These are phyloP conservation scores for Ramaria rubella DNA, from an alignment of 768 basidiomycete species.

Conservation along the genomic window DNA sequence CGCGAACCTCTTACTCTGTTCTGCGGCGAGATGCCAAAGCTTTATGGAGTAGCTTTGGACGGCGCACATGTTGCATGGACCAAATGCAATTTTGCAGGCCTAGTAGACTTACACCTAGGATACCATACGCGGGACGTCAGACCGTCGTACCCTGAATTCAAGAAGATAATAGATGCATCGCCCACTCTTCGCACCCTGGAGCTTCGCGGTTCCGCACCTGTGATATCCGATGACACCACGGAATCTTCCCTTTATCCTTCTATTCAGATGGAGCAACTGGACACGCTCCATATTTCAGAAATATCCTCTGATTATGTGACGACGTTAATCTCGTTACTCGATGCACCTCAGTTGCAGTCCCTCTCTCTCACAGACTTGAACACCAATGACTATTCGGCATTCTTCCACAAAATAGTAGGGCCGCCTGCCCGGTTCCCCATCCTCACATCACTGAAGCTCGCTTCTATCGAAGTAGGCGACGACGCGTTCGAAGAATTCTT, in stretches of 20 bases:
- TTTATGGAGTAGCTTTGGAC: slow-evolving; percentile 48
- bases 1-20: slow-evolving; percentile 42
- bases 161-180: slow-evolving; percentile 43
- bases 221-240: background rate
- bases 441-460: slow-evolving; percentile 7
- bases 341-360: slow-evolving; percentile 30
- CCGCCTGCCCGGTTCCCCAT: slow-evolving; percentile 38
- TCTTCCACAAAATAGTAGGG: slow-evolving; percentile 49
- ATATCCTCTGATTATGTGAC: slow-evolving; percentile 5
- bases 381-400: slow-evolving; percentile 42
- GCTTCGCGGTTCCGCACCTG: slow-evolving; percentile 55
- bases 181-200: slow-evolving; percentile 48
- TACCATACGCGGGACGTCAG: slow-evolving; percentile 60
- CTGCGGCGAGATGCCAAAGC: slow-evolving; percentile 44
- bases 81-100: slow-evolving; percentile 33
- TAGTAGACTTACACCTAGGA: slow-evolving; percentile 51
- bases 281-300: background rate
- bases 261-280: background rate
- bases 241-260: background rate
- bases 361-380: slow-evolving; percentile 51
- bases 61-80: slow-evolving; percentile 68
- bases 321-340: background rate
- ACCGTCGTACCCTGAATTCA: slow-evolving; percentile 50
- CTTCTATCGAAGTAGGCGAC: slow-evolving; percentile 10
- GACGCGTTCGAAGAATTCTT: background rate